phyloP scores from a whole-genome alignment of 2,329 filamentous ascomycete genomes.

The Tolypocladium cylindrosporum region DNA sequence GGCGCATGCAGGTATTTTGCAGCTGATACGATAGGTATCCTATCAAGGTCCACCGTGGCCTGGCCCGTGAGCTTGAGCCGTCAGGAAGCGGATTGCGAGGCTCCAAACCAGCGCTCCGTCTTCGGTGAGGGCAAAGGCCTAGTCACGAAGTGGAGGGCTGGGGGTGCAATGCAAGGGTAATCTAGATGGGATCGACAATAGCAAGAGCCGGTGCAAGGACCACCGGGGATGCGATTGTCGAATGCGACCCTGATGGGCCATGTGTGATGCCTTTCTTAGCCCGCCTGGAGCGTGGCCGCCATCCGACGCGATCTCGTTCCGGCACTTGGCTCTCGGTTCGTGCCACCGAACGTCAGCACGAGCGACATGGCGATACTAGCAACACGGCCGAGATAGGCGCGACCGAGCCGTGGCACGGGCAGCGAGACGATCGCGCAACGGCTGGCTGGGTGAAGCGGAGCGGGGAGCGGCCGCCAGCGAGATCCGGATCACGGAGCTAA shows the following conservation, averaged over 20 bases:
- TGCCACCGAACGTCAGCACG: background rate
- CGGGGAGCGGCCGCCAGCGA: background rate
- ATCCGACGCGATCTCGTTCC: background rate
- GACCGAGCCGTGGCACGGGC: too few species aligned
- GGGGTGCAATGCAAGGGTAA: background rate
- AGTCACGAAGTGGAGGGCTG: background rate
- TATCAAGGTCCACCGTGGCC: too few species aligned
- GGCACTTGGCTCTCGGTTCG: background rate
- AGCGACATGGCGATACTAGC: background rate
- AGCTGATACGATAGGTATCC: background rate
- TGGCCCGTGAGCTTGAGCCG: background rate
- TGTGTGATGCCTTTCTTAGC: background rate
- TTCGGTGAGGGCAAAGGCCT: background rate
- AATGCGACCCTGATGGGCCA: background rate
- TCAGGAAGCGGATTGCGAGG: background rate
- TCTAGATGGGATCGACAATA: background rate
- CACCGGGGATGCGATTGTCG: background rate
- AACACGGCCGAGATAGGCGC: background rate
- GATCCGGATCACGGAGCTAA: background rate
- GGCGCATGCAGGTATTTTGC: background rate
- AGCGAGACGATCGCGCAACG: background rate
- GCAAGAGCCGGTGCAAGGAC: background rate
- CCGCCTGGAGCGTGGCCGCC: background rate
- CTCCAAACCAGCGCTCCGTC: background rate
- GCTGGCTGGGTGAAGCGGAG: background rate